Percentiles rank a stretch among this genome's conserved stretches.
Conservation (phyloP, 2,329 filamentous ascomycete genomes). For the Pyrenophora teres region DNA sequence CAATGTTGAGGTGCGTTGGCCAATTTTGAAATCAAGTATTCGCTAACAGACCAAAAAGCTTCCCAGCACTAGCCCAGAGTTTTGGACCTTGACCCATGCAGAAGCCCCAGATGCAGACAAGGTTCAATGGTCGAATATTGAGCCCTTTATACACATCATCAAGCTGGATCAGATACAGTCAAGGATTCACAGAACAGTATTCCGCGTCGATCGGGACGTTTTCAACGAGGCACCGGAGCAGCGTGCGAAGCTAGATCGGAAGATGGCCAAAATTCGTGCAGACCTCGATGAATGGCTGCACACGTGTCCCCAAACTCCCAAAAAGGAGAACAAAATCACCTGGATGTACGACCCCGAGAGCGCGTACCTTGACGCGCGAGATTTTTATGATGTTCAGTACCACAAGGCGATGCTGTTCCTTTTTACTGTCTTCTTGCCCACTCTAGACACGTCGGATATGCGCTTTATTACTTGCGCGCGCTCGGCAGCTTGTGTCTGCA, state of each 20-base stretch:
- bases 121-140: constrained; percentile 28
- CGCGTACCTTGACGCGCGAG: constrained; percentile 27
- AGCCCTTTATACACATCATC: constrained; percentile 35
- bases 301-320: constrained; percentile 24
- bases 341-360: constrained; percentile 38
- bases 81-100: constrained; percentile 32
- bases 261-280: constrained; percentile 22
- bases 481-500: constrained; percentile 31
- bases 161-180: constrained; percentile 33
- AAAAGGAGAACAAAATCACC: constrained; percentile 23
- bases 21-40: background rate
- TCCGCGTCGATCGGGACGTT: constrained; percentile 31
- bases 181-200: constrained; percentile 31
- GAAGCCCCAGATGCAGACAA: constrained; percentile 14
- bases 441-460: constrained; percentile 22
- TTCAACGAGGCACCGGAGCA: constrained; percentile 17
- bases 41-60: constrained; percentile 17
- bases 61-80: constrained; percentile 23
- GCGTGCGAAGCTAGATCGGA: constrained; percentile 22
- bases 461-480: constrained; percentile 31
- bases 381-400: constrained; percentile 36
- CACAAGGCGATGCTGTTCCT: constrained; percentile 35
- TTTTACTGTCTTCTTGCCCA: constrained; percentile 29
- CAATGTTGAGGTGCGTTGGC: constrained; percentile 29
- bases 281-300: constrained; percentile 30